Evolutionary conservation across 208 protist genomes (phyloP).

Genomic region (Wallacemonas sp.): DNA sequence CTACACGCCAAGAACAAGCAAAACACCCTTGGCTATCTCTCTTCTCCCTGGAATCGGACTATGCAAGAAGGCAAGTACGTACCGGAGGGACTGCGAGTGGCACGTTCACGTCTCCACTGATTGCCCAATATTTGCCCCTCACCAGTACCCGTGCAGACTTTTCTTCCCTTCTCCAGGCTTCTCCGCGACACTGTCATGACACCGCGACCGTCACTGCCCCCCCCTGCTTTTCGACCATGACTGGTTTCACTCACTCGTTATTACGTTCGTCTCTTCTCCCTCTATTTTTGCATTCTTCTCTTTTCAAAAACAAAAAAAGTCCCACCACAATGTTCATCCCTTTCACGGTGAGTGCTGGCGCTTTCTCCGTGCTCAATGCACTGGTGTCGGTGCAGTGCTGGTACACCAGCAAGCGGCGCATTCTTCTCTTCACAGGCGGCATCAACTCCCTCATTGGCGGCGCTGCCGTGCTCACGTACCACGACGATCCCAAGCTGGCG

Average conservation of each 20-base stretch:
- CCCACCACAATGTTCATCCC: conserved; percentile 46
- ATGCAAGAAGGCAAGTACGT: too few species aligned
- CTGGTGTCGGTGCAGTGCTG: conserved; percentile 60
- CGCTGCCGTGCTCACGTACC: conserved; percentile 42
- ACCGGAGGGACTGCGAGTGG: too few species aligned
- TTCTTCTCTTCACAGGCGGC: conserved; percentile 69
- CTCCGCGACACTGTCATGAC: too few species aligned
- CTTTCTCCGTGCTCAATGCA: conserved; percentile 71
- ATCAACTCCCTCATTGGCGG: conserved; percentile 67
- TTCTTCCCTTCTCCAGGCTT: too few species aligned
- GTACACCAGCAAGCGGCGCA: conserved; percentile 54
- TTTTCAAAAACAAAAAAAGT: conserved; percentile 19
- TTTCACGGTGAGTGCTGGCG: conserved; percentile 41
- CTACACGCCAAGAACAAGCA: too few species aligned
- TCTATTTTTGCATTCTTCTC: conserved; percentile 19
- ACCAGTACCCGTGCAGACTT: too few species aligned
- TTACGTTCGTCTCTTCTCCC: not conserved
- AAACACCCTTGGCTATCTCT: too few species aligned
- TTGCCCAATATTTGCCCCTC: too few species aligned
- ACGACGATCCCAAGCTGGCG: conserved; percentile 57
- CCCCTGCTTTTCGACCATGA: too few species aligned
- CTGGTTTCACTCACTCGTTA: conserved; percentile 1
- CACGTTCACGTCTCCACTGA: too few species aligned
- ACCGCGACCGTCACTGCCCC: too few species aligned
- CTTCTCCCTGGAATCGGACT: too few species aligned